Evolutionary conservation across 2,329 filamentous ascomycete species (phyloP).

Genomic region (Diaporthe sp.): DNA sequence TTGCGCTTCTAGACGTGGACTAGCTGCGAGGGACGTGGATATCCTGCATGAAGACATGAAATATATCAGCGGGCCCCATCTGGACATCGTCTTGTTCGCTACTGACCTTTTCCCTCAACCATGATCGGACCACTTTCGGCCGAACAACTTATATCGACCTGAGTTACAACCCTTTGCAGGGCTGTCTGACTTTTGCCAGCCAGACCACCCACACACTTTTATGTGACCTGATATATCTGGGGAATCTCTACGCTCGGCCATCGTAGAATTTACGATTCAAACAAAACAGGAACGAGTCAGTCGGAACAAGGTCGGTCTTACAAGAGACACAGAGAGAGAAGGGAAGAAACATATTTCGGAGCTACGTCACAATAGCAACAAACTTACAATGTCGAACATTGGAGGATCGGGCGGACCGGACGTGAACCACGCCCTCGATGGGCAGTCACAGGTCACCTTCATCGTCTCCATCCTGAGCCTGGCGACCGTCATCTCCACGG

Average conservation of each 20-base stretch:
- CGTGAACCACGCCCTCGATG: slow-evolving; percentile 44
- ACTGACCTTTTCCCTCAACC: slow-evolving; percentile 1
- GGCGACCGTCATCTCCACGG: slow-evolving; percentile 43
- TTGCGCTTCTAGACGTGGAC: slow-evolving; percentile 3
- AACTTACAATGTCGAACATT: slow-evolving; percentile 31
- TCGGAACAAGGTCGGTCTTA: neutral
- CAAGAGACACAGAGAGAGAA: neutral
- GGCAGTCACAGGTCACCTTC: slow-evolving; percentile 42
- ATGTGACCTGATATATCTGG: slow-evolving; percentile 18
- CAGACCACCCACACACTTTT: slow-evolving; percentile 28
- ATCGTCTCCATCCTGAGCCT: slow-evolving; percentile 45
- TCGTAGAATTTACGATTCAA: neutral
- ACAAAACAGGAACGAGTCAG: neutral
- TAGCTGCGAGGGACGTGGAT: neutral
- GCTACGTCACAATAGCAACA: neutral
- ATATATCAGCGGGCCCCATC: slow-evolving; percentile 26
- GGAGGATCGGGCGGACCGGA: neutral
- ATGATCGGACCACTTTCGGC: slow-evolving; percentile 22
- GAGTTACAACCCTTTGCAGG: slow-evolving; percentile 8
- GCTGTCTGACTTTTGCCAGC: slow-evolving; percentile 8
- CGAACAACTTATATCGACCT: slow-evolving; percentile 20
- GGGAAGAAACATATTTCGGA: slow-evolving; percentile 5
- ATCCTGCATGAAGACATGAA: slow-evolving; percentile 13
- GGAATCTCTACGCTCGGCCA: slow-evolving; percentile 7
- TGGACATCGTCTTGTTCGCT: neutral